Base-by-base conservation (phyloP, 2,329 filamentous ascomycete species). In the Ophiobolus disseminans region DNA sequence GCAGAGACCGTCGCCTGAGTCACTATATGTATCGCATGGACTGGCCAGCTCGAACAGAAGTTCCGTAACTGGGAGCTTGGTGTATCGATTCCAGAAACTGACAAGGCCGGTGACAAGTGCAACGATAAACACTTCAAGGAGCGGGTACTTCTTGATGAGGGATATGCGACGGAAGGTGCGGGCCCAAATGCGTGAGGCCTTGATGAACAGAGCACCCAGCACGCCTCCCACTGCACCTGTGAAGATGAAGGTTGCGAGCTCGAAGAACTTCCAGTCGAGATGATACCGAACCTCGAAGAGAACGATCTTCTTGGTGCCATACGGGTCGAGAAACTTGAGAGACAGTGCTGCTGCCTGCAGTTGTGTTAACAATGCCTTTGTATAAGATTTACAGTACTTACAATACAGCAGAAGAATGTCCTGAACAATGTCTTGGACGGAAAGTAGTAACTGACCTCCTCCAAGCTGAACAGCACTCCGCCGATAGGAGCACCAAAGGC, bases 391-490 rank as follows among this genome's bases (percentile, higher is more conserved):
- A 3, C 2, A 31, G 30, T 28, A 74, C 76, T 69, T 71, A 89
- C 87, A 62, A 97, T 97, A 73, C 93, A 97, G 78, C 93, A 97
- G 75, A 97, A 97, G 74, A 99, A 99, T 0, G 94, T 97, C 43
- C 94, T 82, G 77, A 99, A 99, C 7, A 99, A 82, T 0, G 93
- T 97, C 76, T 99, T 97, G 5, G 93, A 91, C 0, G 94, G 93
- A 71, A 97, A 97, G 74, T 97, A 97, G 73, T 97, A 97, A 60
- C 90, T 87, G 54, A 97, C 92, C 80, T 97, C 94, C 74, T 99
- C 94, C 22, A 97, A 75, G 25, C 91, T 91, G 73, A 97, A 97
- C 2, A 97, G 80, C 1, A 97, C 91, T 42, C 93, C 93, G 7
- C 91, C 91, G 32, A 89, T 86, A 1, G 93, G 93, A 1, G 93